phyloP scores from a whole-genome alignment of 2,329 filamentous ascomycete species.

The Plectosphaerella cucumerina region DNA sequence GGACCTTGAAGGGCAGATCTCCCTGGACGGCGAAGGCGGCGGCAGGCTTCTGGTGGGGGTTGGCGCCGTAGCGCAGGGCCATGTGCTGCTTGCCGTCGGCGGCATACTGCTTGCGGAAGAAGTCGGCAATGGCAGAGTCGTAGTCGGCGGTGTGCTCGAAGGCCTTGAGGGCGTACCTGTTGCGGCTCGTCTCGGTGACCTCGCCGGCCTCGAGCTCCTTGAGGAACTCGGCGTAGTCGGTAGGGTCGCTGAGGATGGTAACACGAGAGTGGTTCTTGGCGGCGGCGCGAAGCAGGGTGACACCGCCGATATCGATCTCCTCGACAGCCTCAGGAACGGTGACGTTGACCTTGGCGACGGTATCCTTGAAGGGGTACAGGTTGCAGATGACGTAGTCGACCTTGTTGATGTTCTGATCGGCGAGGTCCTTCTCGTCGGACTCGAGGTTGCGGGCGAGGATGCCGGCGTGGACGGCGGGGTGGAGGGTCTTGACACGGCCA shows the following conservation, averaged over 20 bases:
- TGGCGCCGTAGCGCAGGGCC: slow-evolving; percentile 87
- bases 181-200: slow-evolving; percentile 79
- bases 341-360: slow-evolving; percentile 93
- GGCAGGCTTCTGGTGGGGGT: slow-evolving; percentile 97
- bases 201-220: slow-evolving; percentile 84
- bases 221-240: slow-evolving; percentile 91
- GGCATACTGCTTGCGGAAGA: slow-evolving; percentile 97
- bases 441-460: slow-evolving; percentile 93
- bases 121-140: slow-evolving; percentile 88
- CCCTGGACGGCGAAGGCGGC: slow-evolving; percentile 72
- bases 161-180: slow-evolving; percentile 90
- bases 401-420: slow-evolving; percentile 91
- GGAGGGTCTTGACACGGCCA: slow-evolving; percentile 83
- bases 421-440: slow-evolving; percentile 94
- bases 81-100: slow-evolving; percentile 78
- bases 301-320: slow-evolving; percentile 97
- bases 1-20: slow-evolving; percentile 88
- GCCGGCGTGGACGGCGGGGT: slow-evolving; percentile 85
- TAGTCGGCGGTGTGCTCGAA: slow-evolving; percentile 99
- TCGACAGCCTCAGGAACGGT: slow-evolving; percentile 96
- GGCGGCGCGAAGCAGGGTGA: slow-evolving; percentile 91
- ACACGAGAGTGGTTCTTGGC: slow-evolving; percentile 97
- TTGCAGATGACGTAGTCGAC: slow-evolving; percentile 98
- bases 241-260: slow-evolving; percentile 90
- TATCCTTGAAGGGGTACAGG: slow-evolving; percentile 98